phyloP scores from a whole-genome alignment of 805 yeast genomes.

The Blastobotrys mokoenaii region DNA sequence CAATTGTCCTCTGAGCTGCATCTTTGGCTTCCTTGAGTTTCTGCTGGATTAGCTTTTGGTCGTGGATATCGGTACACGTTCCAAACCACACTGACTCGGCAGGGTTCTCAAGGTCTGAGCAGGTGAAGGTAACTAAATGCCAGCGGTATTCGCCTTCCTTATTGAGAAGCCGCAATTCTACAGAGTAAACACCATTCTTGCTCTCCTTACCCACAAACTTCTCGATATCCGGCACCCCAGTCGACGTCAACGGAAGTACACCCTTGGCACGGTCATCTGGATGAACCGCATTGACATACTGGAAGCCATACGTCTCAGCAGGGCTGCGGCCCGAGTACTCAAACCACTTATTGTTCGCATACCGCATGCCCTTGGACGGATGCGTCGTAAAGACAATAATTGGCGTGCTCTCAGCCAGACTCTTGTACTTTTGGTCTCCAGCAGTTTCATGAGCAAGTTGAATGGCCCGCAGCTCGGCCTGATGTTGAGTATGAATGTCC shows the following conservation, averaged over 20 bases:
- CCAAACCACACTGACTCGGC: conserved; percentile 25
- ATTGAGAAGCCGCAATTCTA: conserved; percentile 22
- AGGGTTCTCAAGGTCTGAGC: conserved; percentile 13
- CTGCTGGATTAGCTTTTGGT: conserved; percentile 27
- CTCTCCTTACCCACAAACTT: conserved; percentile 6
- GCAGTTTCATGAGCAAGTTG: conserved; percentile 23
- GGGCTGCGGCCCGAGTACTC: conserved; percentile 23
- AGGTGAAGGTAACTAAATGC: conserved; percentile 25
- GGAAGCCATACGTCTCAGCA: conserved; percentile 21
- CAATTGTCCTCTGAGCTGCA: conserved; percentile 29
- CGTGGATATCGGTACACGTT: conserved; percentile 28
- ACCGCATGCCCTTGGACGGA: conserved; percentile 21
- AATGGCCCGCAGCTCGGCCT: conserved; percentile 25
- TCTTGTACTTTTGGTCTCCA: conserved; percentile 25
- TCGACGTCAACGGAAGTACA: conserved; percentile 11
- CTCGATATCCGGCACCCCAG: conserved; percentile 6
- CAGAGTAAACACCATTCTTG: conserved; percentile 11
- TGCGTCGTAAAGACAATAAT: conserved; percentile 26
- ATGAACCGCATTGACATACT: conserved; percentile 23
- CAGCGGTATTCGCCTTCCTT: conserved; percentile 23
- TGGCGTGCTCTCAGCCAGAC: conserved; percentile 27
- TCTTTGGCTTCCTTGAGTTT: conserved; percentile 28
- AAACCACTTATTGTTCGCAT: conserved; percentile 28
- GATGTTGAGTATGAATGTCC: conserved; percentile 27
- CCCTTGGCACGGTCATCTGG: conserved; percentile 26